Evolutionary conservation across 2,329 filamentous ascomycete species (phyloP).

Genomic region (Hypoxylon sp.): DNA sequence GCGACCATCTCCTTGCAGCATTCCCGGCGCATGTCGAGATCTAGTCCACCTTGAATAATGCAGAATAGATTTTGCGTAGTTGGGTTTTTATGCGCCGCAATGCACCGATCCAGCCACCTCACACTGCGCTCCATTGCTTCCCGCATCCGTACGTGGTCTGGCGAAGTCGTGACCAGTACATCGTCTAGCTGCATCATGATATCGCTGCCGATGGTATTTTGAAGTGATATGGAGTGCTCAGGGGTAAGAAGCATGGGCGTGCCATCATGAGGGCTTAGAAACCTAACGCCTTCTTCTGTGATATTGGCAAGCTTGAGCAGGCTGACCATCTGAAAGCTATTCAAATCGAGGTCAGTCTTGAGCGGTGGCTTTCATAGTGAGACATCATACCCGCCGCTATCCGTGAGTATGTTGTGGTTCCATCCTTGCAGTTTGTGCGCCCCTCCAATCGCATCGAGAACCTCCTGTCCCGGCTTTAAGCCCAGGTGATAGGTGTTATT

Average conservation of each 20-base stretch:
- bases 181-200: slow-evolving; percentile 99
- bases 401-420: slow-evolving; percentile 94
- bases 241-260: slow-evolving; percentile 96
- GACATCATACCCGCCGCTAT: slow-evolving; percentile 75
- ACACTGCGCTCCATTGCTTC: slow-evolving; percentile 96
- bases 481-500: slow-evolving; percentile 99
- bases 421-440: slow-evolving; percentile 96
- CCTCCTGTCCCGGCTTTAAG: slow-evolving; percentile 92
- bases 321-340: slow-evolving; percentile 98
- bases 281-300: slow-evolving; percentile 95
- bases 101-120: slow-evolving; percentile 96
- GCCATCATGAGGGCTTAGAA: slow-evolving; percentile 96
- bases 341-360: slow-evolving; percentile 16
- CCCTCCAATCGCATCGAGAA: slow-evolving; percentile 88
- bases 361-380: slow-evolving; percentile 36
- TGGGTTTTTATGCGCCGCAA: slow-evolving; percentile 88
- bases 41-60: slow-evolving; percentile 96
- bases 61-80: slow-evolving; percentile 94
- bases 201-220: slow-evolving; percentile 97
- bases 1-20: slow-evolving; percentile 91
- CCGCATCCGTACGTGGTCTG: slow-evolving; percentile 87
- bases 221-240: slow-evolving; percentile 94
- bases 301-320: slow-evolving; percentile 92
- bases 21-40: slow-evolving; percentile 85
- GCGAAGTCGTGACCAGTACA: slow-evolving; percentile 95